These are phyloP conservation scores for Elongisporangium senticosum DNA, from an alignment of 352 stramenopile species.

Conservation along the genomic window DNA sequence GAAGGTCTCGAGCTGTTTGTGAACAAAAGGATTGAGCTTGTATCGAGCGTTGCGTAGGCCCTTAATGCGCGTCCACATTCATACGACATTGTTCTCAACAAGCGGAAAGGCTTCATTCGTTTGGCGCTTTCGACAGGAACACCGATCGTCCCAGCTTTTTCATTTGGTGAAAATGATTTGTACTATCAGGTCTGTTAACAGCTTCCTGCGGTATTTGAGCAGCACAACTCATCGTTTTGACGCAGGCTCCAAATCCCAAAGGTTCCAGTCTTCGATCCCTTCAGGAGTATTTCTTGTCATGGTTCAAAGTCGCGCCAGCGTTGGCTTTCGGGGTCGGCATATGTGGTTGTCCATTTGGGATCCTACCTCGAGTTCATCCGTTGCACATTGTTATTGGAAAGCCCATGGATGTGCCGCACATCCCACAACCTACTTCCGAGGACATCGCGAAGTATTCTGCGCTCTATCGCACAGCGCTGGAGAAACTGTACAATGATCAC, in stretches of 20 bases:
- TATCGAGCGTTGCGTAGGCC: conserved; percentile 11
- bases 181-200: conserved; percentile 26
- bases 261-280: conserved; percentile 26
- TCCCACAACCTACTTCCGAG: conserved; percentile 25
- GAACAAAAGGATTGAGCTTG: neutral
- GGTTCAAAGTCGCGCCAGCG: conserved; percentile 40
- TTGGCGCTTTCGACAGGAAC: conserved; percentile 51
- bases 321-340: conserved; percentile 23
- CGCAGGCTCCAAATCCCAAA: conserved; percentile 32
- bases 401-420: conserved; percentile 35
- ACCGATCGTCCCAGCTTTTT: conserved; percentile 58
- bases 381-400: conserved; percentile 35
- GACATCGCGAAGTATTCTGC: conserved; percentile 43
- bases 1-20: neutral
- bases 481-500: conserved; percentile 49
- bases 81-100: conserved; percentile 56
- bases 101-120: conserved; percentile 58
- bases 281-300: conserved; percentile 29
- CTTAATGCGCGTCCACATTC: conserved; percentile 35
- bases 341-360: conserved; percentile 20
- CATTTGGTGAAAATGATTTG: conserved; percentile 63
- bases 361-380: conserved; percentile 27
- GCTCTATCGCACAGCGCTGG: conserved; percentile 33
- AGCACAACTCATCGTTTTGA: neutral
- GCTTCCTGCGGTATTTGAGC: neutral